Percentiles rank a stretch among this genome's conserved stretches.
Evolutionary conservation across 345 rosid genomes (phyloP).

Genomic region (Hevea brasiliensis): DNA sequence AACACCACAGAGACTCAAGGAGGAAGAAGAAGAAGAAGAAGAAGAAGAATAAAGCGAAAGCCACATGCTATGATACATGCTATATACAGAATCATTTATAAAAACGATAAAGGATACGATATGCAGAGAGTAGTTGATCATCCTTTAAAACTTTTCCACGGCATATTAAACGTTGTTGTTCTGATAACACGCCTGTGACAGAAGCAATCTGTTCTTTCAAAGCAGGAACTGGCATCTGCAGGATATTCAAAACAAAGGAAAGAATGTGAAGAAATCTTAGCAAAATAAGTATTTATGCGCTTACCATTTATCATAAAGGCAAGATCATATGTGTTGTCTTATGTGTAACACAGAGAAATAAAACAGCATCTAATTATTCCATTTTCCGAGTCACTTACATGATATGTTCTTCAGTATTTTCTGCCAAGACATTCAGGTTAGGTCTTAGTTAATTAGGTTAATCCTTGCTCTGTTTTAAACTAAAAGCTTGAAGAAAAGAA

Average conservation of each 20-base stretch:
- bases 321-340: background rate
- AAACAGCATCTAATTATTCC: background rate
- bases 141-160: conserved; percentile 79
- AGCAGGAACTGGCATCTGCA: conserved; percentile 75
- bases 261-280: background rate
- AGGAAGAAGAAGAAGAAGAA: background rate
- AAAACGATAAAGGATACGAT: conserved; percentile 62
- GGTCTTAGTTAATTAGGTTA: background rate
- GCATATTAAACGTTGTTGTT: conserved; percentile 75
- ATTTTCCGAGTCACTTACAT: background rate
- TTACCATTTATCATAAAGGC: background rate
- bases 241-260: conserved; percentile 11
- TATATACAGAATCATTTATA: background rate
- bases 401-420: background rate
- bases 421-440: background rate
- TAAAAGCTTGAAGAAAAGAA: conserved; percentile 6
- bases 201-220: conserved; percentile 78
- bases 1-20: background rate
- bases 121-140: conserved; percentile 80
- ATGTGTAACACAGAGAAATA: background rate
- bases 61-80: background rate
- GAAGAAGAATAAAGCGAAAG: background rate
- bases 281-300: background rate
- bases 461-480: background rate
- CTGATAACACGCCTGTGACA: conserved; percentile 67